Percentiles rank a stretch among this genome's conserved stretches.
Evolutionary conservation across 2,329 filamentous ascomycete genomes (phyloP).

Genomic region (Beauveria sp.): DNA sequence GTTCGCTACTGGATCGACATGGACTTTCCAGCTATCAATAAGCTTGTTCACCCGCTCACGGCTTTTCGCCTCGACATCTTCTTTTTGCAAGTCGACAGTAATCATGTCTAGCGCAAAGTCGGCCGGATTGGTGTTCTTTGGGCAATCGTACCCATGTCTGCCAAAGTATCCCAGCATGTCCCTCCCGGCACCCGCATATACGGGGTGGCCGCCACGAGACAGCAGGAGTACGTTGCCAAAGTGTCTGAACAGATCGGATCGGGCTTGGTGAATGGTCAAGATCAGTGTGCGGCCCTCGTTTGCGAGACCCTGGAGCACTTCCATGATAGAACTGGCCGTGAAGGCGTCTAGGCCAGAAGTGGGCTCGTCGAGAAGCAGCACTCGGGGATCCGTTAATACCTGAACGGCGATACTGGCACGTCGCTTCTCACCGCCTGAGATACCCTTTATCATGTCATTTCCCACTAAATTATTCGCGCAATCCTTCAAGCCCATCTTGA

Average conservation of each 20-base stretch:
- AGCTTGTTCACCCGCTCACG: constrained; percentile 54
- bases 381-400: constrained; percentile 65
- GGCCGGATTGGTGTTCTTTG: constrained; percentile 64
- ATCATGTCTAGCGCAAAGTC: constrained; percentile 73
- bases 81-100: constrained; percentile 65
- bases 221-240: constrained; percentile 67
- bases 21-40: constrained; percentile 48
- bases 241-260: constrained; percentile 62
- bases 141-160: constrained; percentile 54
- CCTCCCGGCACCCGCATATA: constrained; percentile 56
- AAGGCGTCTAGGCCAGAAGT: constrained; percentile 72
- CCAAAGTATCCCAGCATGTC: constrained; percentile 61
- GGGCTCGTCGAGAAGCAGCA: constrained; percentile 68
- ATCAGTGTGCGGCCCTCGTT: constrained; percentile 67
- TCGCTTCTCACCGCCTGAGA: constrained; percentile 72
- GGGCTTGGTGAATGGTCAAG: constrained; percentile 70
- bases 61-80: constrained; percentile 52
- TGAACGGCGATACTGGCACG: constrained; percentile 72
- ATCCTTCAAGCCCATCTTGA: constrained; percentile 71
- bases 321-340: constrained; percentile 68
- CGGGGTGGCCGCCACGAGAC: constrained; percentile 59
- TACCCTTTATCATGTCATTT: constrained; percentile 65
- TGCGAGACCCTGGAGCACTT: constrained; percentile 62
- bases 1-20: constrained; percentile 8
- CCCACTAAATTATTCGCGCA: constrained; percentile 70